Evolutionary conservation across 2,329 filamentous ascomycete species (phyloP), one percentile per base, ranked within the genome.

Genomic region (Gnomoniopsis smithogilvyi): DNA sequence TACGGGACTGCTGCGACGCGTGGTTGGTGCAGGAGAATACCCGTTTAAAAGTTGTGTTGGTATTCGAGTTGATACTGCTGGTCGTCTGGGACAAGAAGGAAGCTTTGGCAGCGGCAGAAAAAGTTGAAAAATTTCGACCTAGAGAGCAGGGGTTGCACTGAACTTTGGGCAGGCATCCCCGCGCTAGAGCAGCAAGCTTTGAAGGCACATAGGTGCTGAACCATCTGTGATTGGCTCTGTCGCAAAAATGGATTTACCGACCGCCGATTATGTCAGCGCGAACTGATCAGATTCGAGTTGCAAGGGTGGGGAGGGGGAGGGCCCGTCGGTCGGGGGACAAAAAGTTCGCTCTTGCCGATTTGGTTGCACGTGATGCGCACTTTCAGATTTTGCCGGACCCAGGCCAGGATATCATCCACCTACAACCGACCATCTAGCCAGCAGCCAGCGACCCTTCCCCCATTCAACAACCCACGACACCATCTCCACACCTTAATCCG

Each of bases 401-500:
- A 30, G 52, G 43, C 52, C 46, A 47, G 43, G 19, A 48, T 30
- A n/a, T 36, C 52, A 41, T 54, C 52, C 33, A 30, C 8, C 26
- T 30, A 30, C 34, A 54, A 36, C 38, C n/a, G 36, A 47, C 47
- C 43, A 15, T 36, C 41, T 38, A 48, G 52, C 26, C 45, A 54
- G 52, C 36, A 54, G 41, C 52, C 43, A 34, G 52, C 56, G 60
- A 56, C 48, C 54, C 21, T 52, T 52, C 56, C 24, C 43, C 51
- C 51, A 51, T 52, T 51, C 60, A 60, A 58, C 60, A 62, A 62
- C 51, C 41, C 30, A 58, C 57, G 60, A 56, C 54, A 57, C 54
- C 58, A 54, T 60, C 58, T 60, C 61, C 54, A 62, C 61, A 61
- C 51, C 55, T 58, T 61, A 60, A 52, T 47, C 57, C 52, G 58